These are phyloP conservation scores for Hibiscus tridactylites DNA, from an alignment of 345 rosid genomes.

Conservation along the genomic window DNA sequence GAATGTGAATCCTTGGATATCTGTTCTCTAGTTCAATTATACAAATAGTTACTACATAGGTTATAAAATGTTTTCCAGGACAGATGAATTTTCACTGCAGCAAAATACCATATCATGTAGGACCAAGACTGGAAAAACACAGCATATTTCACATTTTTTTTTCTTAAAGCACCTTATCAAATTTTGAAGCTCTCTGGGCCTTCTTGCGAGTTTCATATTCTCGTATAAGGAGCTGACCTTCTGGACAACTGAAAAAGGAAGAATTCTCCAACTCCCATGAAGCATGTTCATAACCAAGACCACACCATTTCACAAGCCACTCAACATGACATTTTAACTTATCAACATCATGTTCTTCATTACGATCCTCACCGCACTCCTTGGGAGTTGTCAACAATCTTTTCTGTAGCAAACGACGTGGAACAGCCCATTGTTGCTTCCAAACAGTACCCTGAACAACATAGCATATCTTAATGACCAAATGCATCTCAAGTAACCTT, in stretches of 20 bases:
- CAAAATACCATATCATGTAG: neutral
- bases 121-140: neutral
- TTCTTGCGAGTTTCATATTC: conserved; percentile 34
- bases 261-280: conserved; percentile 52
- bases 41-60: neutral
- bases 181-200: conserved; percentile 17
- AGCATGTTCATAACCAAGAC: conserved; percentile 49
- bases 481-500: neutral
- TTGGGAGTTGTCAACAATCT: conserved; percentile 16
- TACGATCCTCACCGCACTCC: conserved; percentile 12
- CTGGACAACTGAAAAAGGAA: conserved; percentile 25
- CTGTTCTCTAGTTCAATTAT: neutral
- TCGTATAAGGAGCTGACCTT: conserved; percentile 28
- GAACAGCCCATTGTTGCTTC: conserved; percentile 38
- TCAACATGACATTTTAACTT: conserved; percentile 23
- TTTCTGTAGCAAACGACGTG: conserved; percentile 38
- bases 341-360: neutral
- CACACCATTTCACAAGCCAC: conserved; percentile 62
- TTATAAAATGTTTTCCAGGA: neutral
- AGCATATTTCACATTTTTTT: neutral
- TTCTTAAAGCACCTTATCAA: conserved; percentile 24
- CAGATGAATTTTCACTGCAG: neutral
- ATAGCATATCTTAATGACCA: conserved; percentile 2
- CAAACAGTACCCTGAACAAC: conserved; percentile 26
- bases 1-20: neutral